Percentiles rank a stretch among this genome's conserved stretches.
Evolutionary conservation across 208 protist species (phyloP).

Genomic region (Plasmodiophora brassicae): DNA sequence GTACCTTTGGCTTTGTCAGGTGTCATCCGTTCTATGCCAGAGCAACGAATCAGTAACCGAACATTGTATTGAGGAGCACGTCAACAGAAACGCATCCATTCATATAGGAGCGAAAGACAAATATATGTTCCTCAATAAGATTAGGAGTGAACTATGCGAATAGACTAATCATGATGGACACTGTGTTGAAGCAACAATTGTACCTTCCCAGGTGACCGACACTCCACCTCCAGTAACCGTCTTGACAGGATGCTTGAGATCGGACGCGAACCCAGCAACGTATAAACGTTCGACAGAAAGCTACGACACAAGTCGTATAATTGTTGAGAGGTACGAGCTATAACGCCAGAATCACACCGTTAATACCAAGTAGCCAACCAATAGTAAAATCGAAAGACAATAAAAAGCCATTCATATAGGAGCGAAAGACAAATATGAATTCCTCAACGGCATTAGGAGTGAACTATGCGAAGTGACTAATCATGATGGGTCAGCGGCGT

Average conservation of each 20-base stretch:
- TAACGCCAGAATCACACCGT: too few species aligned
- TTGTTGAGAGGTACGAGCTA: too few species aligned
- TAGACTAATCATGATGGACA: not conserved
- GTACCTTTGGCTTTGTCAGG: not conserved
- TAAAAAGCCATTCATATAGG: conserved; percentile 9
- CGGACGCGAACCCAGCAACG: too few species aligned
- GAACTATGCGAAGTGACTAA: conserved; percentile 10
- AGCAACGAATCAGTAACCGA: not conserved
- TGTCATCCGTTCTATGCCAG: not conserved
- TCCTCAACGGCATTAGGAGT: not conserved
- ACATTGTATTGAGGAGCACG: not conserved
- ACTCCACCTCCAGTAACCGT: too few species aligned
- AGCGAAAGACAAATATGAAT: conserved; percentile 13
- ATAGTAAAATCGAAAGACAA: too few species aligned
- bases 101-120: conserved; percentile 34
- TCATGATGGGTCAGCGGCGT: too few species aligned
- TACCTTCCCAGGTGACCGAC: not conserved
- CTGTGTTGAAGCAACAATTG: not conserved
- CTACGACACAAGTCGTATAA: too few species aligned
- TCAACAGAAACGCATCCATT: not conserved
- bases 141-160: conserved; percentile 26
- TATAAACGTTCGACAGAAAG: too few species aligned
- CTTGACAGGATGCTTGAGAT: too few species aligned
- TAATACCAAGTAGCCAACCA: too few species aligned
- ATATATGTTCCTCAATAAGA: not conserved